phyloP scores from a whole-genome alignment of 192 early-diverging fungal species.

The Neocallimastix lanati region DNA sequence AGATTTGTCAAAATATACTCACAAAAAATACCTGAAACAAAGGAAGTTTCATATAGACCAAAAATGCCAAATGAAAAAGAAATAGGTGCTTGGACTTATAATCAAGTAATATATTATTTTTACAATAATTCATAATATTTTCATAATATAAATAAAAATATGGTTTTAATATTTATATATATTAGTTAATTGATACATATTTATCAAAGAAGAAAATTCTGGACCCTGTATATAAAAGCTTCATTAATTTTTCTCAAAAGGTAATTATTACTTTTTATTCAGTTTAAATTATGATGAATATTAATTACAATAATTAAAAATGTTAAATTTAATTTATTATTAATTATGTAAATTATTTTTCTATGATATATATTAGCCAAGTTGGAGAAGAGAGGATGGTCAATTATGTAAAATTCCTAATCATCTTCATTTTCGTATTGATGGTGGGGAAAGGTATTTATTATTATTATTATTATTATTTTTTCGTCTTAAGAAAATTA shows the following conservation, averaged over 20 bases:
- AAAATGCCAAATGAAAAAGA: background rate
- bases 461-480: too few species aligned
- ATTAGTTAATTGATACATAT: background rate
- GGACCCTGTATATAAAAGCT: background rate
- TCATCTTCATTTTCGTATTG: slow-evolving; percentile 13
- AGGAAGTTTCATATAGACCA: background rate
- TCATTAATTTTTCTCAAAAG: background rate
- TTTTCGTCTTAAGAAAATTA: too few species aligned
- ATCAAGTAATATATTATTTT: background rate
- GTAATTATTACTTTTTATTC: background rate
- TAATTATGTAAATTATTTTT: too few species aligned
- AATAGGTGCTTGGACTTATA: background rate
- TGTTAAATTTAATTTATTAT: too few species aligned
- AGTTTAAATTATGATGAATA: too few species aligned
- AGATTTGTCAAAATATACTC: background rate
- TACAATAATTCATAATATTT: too few species aligned
- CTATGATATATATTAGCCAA: background rate
- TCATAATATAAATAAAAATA: too few species aligned
- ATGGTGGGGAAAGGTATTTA: slow-evolving; percentile 2
- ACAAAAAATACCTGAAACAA: background rate
- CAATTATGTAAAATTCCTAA: slow-evolving; percentile 19
- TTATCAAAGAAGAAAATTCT: background rate
- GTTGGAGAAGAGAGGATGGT: background rate
- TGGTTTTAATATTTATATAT: background rate
- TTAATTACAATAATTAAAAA: too few species aligned